Base-by-base conservation (phyloP, 2,329 filamentous ascomycete genomes). In the Blumeriella jaapii region DNA sequence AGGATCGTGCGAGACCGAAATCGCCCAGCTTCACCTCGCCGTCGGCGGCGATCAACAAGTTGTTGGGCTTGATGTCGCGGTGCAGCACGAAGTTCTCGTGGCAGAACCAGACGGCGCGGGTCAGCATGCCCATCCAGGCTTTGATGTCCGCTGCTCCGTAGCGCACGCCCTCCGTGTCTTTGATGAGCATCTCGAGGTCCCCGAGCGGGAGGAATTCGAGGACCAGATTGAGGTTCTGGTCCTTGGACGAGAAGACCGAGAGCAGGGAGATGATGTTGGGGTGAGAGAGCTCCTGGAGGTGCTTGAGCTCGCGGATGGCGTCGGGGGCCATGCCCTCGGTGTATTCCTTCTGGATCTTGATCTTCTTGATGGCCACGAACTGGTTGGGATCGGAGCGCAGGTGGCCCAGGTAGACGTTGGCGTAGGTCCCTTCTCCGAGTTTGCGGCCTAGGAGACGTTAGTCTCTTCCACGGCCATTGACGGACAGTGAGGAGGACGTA, bases 51-150 rank as follows among this genome's bases (percentile, higher is more conserved):
- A 98, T 93, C 40, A 98, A 69, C 60, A 96, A 65, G 64, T 98
- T 98, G 71, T 96, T 96, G 30, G 89, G 89, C 62, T 98, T 98
- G 67, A 98, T 96, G 65, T 98, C 91, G 50, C 91, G 83, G 61
- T 98, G 91, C 18, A 98, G 69, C 12, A 98, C 74, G 51, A 81
- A 89, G 58, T 91, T 93, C 56, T 87, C 83, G 60, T 98, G 91
- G 60, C 91, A 96, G 66, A 93, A 98, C 79, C 85, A 93, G 17
- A 96, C 76, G 16, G 82, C 91, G 26, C 89, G 78, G 17, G 73
- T 74, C n/a, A 96, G 71, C 91, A 96, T 96, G 45, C 82, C 83
- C 79, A 95, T 93, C 91, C 91, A 98, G 11, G 86, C 82, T 59
- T 98, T 98, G 59, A 96, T 86, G 59, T 98, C 91, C 12, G 83